Percentiles rank a stretch among this genome's conserved stretches.
These are phyloP conservation scores for Mycogone perniciosa DNA, from an alignment of 2,329 filamentous ascomycete species.

Conservation along the genomic window DNA sequence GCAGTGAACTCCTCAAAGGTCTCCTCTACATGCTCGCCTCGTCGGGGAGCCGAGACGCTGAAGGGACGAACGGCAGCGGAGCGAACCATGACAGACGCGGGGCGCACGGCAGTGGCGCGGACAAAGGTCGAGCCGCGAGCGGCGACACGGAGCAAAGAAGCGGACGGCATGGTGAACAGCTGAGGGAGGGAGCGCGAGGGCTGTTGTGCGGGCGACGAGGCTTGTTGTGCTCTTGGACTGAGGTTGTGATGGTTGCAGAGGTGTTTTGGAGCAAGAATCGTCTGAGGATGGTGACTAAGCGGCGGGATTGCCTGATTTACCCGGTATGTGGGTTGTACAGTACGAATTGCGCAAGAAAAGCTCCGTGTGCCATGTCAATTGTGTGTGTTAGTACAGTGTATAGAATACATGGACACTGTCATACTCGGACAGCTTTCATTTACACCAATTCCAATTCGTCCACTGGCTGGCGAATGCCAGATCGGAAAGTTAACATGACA, in stretches of 20 bases:
- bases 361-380: not conserved
- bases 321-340: conserved; percentile 17
- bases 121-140: conserved; percentile 61
- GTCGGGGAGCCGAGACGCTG: conserved; percentile 55
- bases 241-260: conserved; percentile 25
- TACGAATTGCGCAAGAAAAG: conserved; percentile 21
- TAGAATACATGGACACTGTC: conserved; percentile 4
- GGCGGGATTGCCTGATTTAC: conserved; percentile 20
- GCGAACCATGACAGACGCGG: conserved; percentile 51
- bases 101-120: conserved; percentile 56
- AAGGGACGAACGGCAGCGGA: conserved; percentile 49
- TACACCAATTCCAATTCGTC: conserved; percentile 21
- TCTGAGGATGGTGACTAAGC: conserved; percentile 30
- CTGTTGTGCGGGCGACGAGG: conserved; percentile 16
- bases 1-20: conserved; percentile 98
- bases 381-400: conserved; percentile 16
- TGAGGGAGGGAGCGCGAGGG: conserved; percentile 1
- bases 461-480: not conserved
- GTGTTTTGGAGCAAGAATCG: conserved; percentile 26
- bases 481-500: not conserved
- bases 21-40: conserved; percentile 75
- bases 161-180: conserved; percentile 52
- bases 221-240: conserved; percentile 19
- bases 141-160: conserved; percentile 63
- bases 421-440: conserved; percentile 17